These are phyloP conservation scores for Coemansia nantahalensis DNA, from an alignment of 192 early-diverging fungal species.

Conservation along the genomic window DNA sequence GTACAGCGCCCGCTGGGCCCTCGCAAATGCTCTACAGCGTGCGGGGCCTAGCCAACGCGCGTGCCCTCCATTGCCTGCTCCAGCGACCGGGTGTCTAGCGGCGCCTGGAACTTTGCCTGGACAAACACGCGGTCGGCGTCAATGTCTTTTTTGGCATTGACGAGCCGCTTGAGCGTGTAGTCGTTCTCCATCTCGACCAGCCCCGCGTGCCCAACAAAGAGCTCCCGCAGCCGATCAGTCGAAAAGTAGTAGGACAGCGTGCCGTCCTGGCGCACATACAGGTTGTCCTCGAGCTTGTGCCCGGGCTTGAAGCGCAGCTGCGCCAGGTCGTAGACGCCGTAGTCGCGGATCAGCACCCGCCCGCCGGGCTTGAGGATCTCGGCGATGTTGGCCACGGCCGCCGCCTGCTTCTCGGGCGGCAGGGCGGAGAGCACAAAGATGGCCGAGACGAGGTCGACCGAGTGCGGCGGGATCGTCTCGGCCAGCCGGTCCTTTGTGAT, in stretches of 20 bases:
- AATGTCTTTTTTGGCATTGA: conserved; percentile 64
- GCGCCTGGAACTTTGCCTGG: conserved; percentile 73
- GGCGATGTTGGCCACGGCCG: conserved; percentile 77
- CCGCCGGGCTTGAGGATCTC: conserved; percentile 89
- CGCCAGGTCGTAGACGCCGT: conserved; percentile 96
- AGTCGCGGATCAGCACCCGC: conserved; percentile 85
- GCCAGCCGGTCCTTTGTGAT: conserved; percentile 71
- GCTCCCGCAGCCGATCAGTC: conserved; percentile 52
- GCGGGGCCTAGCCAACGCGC: neutral
- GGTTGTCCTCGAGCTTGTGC: conserved; percentile 85
- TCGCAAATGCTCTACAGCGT: no score
- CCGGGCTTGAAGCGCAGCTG: conserved; percentile 95
- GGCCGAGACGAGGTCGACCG: conserved; percentile 87
- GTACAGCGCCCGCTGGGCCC: no score
- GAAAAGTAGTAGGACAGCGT: conserved; percentile 95
- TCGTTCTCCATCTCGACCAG: conserved; percentile 56
- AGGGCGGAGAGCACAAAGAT: conserved; percentile 97
- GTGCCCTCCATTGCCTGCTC: conserved; percentile 16
- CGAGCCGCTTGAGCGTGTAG: conserved; percentile 68
- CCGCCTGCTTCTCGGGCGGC: conserved; percentile 78
- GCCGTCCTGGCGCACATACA: conserved; percentile 97
- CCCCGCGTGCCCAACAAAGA: conserved; percentile 65
- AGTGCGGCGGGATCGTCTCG: conserved; percentile 70
- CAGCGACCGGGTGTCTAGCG: conserved; percentile 22
- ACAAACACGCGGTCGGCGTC: conserved; percentile 69